A percentile compares a stretch with the other conserved stretches of the same genome.
Evolutionary conservation across 2,329 filamentous ascomycete species (phyloP).

Genomic region (Fusarium sororula): DNA sequence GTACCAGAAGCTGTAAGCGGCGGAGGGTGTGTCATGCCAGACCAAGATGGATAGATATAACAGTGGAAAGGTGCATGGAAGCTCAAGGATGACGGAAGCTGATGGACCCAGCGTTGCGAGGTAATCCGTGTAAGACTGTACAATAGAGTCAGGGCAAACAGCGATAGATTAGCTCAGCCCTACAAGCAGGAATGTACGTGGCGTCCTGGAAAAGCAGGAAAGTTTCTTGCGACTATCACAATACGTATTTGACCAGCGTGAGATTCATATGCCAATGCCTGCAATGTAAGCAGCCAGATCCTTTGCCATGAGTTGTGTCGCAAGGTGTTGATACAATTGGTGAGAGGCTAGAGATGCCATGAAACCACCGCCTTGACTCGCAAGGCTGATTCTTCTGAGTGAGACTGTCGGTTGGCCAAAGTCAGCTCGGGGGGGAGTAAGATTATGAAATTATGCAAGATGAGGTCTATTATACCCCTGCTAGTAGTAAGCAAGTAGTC

Average conservation of each 20-base stretch:
- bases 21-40: constrained; percentile 6
- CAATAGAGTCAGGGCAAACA: constrained; percentile 39
- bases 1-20: constrained; percentile 88
- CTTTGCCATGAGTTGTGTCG: neutral
- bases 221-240: constrained; percentile 5
- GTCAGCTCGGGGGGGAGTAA: constrained; percentile 11
- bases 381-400: constrained; percentile 19
- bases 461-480: neutral
- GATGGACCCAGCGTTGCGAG: constrained; percentile 27
- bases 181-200: constrained; percentile 41
- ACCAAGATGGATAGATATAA: constrained; percentile 20
- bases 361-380: neutral
- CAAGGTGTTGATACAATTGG: neutral
- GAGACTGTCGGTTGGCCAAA: neutral
- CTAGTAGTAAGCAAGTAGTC: neutral
- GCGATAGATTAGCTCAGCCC: constrained; percentile 35
- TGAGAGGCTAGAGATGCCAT: neutral
- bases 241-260: neutral
- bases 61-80: constrained; percentile 17
- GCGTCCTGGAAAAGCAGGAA: constrained; percentile 34
- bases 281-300: constrained; percentile 6
- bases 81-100: constrained; percentile 14
- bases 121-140: constrained; percentile 43
- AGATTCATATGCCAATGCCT: constrained; percentile 9
- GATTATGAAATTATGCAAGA: constrained; percentile 7